These are phyloP conservation scores for Leishmania mexicana DNA, from an alignment of 208 protist species.

Conservation along the genomic window DNA sequence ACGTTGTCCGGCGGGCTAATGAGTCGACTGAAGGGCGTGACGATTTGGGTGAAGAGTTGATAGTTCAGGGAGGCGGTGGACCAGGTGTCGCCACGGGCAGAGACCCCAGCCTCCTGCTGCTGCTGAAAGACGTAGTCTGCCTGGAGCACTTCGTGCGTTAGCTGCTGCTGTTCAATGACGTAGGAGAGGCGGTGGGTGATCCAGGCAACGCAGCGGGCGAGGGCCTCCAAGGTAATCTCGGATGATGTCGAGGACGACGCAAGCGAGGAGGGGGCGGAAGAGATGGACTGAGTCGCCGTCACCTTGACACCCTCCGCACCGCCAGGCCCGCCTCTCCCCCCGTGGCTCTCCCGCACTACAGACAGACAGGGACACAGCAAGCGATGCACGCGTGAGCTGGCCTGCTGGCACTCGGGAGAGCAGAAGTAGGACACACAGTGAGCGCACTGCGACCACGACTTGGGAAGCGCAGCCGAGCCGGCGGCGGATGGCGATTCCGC, in stretches of 20 bases:
- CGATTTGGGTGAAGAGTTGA: conserved; percentile 68
- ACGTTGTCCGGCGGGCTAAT: conserved; percentile 55
- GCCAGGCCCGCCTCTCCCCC: not conserved
- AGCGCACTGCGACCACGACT: conserved; percentile 39
- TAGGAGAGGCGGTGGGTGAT: conserved; percentile 49
- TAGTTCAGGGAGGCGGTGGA: conserved; percentile 32
- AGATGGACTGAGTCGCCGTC: not conserved
- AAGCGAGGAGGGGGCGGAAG: not conserved
- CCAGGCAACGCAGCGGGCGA: conserved; percentile 72
- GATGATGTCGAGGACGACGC: not conserved
- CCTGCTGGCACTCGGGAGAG: conserved; percentile 43
- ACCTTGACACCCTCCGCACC: not conserved
- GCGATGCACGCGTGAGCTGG: conserved; percentile 35
- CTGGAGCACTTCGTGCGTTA: conserved; percentile 52
- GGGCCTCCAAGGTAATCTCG: conserved; percentile 60
- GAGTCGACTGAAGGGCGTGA: conserved; percentile 70
- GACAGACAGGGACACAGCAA: conserved; percentile 57
- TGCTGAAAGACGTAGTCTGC: conserved; percentile 26
- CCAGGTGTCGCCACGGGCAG: not conserved
- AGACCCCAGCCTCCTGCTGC: conserved; percentile 7
- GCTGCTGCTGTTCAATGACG: conserved; percentile 43
- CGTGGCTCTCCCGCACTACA: conserved; percentile 28
- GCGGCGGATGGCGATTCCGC: not conserved
- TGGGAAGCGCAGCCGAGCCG: not conserved
- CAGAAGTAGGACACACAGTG: conserved; percentile 69